Conservation (phyloP, 345 rosid species). For the Hypericum perforatum region DNA sequence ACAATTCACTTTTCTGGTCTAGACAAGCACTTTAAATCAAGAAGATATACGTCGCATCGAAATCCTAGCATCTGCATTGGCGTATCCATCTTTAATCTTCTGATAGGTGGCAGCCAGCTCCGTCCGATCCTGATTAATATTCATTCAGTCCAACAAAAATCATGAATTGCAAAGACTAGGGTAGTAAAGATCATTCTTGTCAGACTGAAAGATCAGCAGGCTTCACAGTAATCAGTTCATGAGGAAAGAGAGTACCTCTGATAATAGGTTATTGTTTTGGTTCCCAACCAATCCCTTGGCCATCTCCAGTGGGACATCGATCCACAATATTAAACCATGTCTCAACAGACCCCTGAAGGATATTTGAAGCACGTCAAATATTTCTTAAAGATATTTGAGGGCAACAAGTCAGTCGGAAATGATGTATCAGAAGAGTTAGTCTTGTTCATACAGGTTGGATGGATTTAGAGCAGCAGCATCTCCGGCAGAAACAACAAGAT, state of each 20-base stretch:
- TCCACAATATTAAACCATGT: slow-evolving; percentile 84
- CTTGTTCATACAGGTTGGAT: slow-evolving; percentile 54
- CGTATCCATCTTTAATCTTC: slow-evolving; percentile 53
- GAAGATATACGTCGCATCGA: slow-evolving; percentile 50
- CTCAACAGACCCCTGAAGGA: slow-evolving; percentile 55
- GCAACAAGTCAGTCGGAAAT: slow-evolving; percentile 5
- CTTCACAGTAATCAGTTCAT: no score
- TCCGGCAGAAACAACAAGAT: slow-evolving; percentile 77
- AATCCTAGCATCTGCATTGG: slow-evolving; percentile 66
- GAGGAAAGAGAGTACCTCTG: no score
- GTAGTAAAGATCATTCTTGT: no score
- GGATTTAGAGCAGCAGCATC: slow-evolving; percentile 76
- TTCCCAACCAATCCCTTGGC: slow-evolving; percentile 26
- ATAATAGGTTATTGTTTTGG: neutral
- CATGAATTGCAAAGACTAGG: no score
- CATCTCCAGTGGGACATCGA: slow-evolving; percentile 71
- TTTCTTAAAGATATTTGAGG: neutral
- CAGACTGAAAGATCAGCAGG: no score
- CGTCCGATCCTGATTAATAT: slow-evolving; percentile 26
- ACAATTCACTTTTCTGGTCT: no score
- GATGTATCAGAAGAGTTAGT: slow-evolving; percentile 9
- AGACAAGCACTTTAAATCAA: neutral
- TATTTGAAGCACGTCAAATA: neutral
- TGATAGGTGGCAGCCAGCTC: slow-evolving; percentile 40
- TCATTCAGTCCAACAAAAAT: slow-evolving; percentile 1